Percentiles rank a stretch among this genome's conserved stretches.
These are phyloP conservation scores for Eleusine coracana DNA, from an alignment of 176 grass and related monocot genomes.

Conservation along the genomic window DNA sequence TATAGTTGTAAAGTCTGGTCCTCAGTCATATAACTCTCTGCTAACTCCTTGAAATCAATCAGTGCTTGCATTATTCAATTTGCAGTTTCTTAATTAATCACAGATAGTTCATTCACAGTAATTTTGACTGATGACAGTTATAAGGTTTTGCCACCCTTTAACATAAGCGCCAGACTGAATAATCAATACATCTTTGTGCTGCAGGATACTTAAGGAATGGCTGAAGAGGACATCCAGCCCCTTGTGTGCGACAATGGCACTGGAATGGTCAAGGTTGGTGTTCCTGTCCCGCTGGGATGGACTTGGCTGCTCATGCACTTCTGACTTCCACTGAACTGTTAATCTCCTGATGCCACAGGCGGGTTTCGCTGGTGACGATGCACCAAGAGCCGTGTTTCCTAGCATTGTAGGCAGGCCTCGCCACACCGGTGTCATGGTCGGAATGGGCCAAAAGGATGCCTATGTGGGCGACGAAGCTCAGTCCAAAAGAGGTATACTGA, in stretches of 20 bases:
- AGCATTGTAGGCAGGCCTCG: slow-evolving; percentile 89
- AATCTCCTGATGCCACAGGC: slow-evolving; percentile 48
- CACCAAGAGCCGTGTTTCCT: slow-evolving; percentile 84
- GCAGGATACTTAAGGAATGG: slow-evolving; percentile 54
- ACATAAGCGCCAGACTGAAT: neutral
- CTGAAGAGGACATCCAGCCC: slow-evolving; percentile 83
- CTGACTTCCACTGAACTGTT: neutral
- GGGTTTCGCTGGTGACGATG: slow-evolving; percentile 89
- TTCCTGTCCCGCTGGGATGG: neutral
- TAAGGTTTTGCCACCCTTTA: neutral
- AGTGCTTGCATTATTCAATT: neutral
- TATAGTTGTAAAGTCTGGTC: neutral
- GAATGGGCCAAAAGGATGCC: slow-evolving; percentile 93
- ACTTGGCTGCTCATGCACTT: neutral
- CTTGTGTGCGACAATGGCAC: slow-evolving; percentile 93
- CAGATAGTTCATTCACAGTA: neutral
- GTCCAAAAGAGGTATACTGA: slow-evolving; percentile 87
- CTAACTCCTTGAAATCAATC: neutral
- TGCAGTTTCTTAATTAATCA: neutral
- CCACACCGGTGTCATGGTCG: slow-evolving; percentile 92
- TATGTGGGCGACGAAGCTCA: slow-evolving; percentile 91
- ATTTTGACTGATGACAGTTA: neutral
- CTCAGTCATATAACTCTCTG: too few species aligned
- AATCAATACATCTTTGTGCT: neutral
- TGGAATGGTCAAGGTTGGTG: slow-evolving; percentile 88